phyloP scores from a whole-genome alignment of 805 yeast species.

The Peterozyma toletana region DNA sequence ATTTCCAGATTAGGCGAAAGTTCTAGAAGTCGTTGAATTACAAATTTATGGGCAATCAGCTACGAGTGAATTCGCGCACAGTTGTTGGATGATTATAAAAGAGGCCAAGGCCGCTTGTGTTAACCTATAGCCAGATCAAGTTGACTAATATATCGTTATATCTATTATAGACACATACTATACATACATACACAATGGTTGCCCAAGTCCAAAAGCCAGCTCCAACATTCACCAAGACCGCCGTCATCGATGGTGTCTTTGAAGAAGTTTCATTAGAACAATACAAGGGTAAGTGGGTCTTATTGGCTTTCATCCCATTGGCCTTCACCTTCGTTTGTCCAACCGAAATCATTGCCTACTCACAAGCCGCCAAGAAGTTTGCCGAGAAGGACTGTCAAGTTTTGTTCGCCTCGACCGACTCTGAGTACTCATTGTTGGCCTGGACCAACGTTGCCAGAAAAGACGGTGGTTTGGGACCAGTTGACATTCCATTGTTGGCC shows the following conservation, averaged over 20 bases:
- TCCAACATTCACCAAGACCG: slow-evolving; percentile 92
- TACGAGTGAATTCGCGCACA: no score
- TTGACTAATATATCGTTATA: no score
- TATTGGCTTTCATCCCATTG: slow-evolving; percentile 94
- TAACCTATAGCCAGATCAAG: no score
- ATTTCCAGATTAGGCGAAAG: no score
- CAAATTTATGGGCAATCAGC: no score
- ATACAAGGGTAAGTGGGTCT: slow-evolving; percentile 97
- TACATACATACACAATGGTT: slow-evolving; percentile 49
- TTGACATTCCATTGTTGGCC: slow-evolving; percentile 89
- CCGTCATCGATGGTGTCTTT: slow-evolving; percentile 93
- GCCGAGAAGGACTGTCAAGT: slow-evolving; percentile 81
- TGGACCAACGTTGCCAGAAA: slow-evolving; percentile 97
- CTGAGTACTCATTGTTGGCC: slow-evolving; percentile 94
- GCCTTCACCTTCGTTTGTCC: slow-evolving; percentile 99
- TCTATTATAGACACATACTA: no score
- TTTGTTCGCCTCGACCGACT: slow-evolving; percentile 95
- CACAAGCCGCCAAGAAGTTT: slow-evolving; percentile 90
- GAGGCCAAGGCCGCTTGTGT: no score
- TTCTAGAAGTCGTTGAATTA: no score
- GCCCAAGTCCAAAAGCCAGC: slow-evolving; percentile 93
- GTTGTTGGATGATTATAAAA: no score
- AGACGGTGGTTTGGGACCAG: slow-evolving; percentile 97
- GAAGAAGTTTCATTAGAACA: slow-evolving; percentile 93
- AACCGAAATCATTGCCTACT: slow-evolving; percentile 98